phyloP scores from a whole-genome alignment of 2,329 filamentous ascomycete genomes.

The Hysterium pulicare region DNA sequence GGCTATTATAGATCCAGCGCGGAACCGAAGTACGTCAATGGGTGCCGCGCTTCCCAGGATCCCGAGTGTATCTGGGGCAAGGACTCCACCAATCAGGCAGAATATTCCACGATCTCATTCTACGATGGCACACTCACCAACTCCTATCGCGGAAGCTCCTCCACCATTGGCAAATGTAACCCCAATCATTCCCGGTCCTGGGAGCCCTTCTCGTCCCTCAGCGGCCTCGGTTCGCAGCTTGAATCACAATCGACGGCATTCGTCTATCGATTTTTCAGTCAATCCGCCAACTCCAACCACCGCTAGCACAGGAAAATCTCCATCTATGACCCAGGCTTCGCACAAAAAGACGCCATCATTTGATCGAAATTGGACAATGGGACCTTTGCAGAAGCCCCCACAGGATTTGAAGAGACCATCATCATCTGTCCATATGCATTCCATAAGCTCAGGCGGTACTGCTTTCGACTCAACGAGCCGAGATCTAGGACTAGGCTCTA shows the following conservation, averaged over 20 bases:
- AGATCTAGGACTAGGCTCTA: constrained; percentile 28
- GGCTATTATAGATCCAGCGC: constrained; percentile 41
- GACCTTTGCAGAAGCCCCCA: constrained; percentile 30
- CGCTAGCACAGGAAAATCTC: constrained; percentile 16
- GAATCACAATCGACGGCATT: constrained; percentile 82
- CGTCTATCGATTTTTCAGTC: constrained; percentile 70
- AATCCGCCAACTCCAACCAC: constrained; percentile 24
- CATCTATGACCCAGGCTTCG: constrained; percentile 18
- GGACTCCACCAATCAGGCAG: constrained; percentile 22
- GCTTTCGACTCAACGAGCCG: constrained; percentile 17
- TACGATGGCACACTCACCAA: constrained; percentile 26
- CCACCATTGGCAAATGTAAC: constrained; percentile 46
- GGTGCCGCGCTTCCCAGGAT: constrained; percentile 38
- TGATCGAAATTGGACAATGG: constrained; percentile 58
- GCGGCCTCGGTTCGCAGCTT: constrained; percentile 78
- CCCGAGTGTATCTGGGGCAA: constrained; percentile 29
- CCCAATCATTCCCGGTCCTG: constrained; percentile 39
- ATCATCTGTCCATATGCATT: constrained; percentile 31
- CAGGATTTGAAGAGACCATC: constrained; percentile 28
- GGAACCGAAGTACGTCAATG: constrained; percentile 47
- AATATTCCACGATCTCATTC: constrained; percentile 31
- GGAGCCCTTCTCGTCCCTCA: constrained; percentile 58
- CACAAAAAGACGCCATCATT: constrained; percentile 58
- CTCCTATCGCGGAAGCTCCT: constrained; percentile 30
- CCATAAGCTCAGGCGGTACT: constrained; percentile 26